Base-by-base conservation (phyloP, 176 grass and related monocot genomes). In the Oryza brachyantha region DNA sequence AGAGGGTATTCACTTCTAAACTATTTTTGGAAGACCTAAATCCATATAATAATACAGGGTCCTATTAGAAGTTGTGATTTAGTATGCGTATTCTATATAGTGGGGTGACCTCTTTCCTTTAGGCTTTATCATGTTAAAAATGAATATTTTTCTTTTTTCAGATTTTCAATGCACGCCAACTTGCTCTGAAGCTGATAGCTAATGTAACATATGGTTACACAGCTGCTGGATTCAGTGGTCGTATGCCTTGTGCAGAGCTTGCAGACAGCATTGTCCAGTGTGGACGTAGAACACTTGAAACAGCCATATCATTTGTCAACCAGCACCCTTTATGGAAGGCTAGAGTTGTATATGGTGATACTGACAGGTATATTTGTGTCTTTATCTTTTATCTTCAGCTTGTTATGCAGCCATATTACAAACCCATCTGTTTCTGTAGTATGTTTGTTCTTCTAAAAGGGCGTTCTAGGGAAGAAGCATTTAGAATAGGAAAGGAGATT, bases 161-260 rank as follows among this genome's bases (percentile, higher is more conserved):
- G 94, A 94, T 97, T 86, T 90, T 84, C 84, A 97, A 97, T 86
- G 94, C 94, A 86, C 83, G 94, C 62, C 94, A 97, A 84, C 94
- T 94, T 79, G 94, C 94, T 79, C 74, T 97, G 68, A 94, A 97
- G 82, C 77, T 94, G 77, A 97, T 94, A 90, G 94, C 94, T 58
- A 97, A 97, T 82, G 94, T 97, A 37, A 94, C 91, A 27, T 97
- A 97, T 75, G 94, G 91, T 90, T 97, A 97, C 75, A 94, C 94
- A 70, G 94, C 94, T 84, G 94, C 94, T 84, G 91, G 94, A 52
- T 97, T 94, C 68, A 97, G 89, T 66, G 94, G 94, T 45, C 91
- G 94, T 52, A 97, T 97, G 94, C 91, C 94, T 43, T 97, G 94
- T 83, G 94, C 94, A 82, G 94, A 97, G 71, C 87, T 97, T 77